Conservation (phyloP, 108 stramenopile genomes). For the Cyclotella sp. region DNA sequence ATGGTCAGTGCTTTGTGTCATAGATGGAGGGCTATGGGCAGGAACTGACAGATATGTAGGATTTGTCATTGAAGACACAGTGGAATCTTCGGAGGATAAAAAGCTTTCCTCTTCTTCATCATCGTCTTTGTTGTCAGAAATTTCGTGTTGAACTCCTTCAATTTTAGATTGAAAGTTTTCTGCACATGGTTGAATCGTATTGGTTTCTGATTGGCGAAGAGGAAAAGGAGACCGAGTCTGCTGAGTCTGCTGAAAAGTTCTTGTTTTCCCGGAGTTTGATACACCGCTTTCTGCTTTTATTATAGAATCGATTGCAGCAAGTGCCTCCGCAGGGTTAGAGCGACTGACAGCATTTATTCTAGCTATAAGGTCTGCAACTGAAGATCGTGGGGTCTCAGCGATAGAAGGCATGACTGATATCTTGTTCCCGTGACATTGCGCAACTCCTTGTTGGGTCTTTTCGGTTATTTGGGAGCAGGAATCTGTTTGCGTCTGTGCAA, state of each 20-base stretch:
- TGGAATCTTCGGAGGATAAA: constrained; percentile 57
- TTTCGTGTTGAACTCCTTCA: constrained; percentile 38
- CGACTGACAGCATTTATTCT: constrained; percentile 70
- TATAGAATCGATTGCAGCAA: constrained; percentile 85
- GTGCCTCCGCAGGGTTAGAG: constrained; percentile 68
- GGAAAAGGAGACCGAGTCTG: constrained; percentile 5
- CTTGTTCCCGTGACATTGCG: background rate
- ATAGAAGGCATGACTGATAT: constrained; percentile 35
- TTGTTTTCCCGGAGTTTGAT: background rate
- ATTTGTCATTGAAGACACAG: constrained; percentile 81
- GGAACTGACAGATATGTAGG: constrained; percentile 58
- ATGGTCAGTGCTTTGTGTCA: background rate
- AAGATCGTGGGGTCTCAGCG: constrained; percentile 28
- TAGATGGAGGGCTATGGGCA: background rate
- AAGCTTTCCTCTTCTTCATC: constrained; percentile 35
- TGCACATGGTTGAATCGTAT: background rate
- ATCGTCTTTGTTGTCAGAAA: constrained; percentile 24
- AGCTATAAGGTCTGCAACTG: constrained; percentile 62
- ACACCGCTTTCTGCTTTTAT: constrained; percentile 58
- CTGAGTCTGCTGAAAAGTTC: background rate
- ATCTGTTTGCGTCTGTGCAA: background rate
- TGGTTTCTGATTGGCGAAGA: background rate
- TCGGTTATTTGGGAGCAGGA: background rate
- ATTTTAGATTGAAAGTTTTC: constrained; percentile 23
- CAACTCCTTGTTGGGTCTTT: background rate